phyloP scores from a whole-genome alignment of 441 rosid genomes.

The Adansonia gregorii region DNA sequence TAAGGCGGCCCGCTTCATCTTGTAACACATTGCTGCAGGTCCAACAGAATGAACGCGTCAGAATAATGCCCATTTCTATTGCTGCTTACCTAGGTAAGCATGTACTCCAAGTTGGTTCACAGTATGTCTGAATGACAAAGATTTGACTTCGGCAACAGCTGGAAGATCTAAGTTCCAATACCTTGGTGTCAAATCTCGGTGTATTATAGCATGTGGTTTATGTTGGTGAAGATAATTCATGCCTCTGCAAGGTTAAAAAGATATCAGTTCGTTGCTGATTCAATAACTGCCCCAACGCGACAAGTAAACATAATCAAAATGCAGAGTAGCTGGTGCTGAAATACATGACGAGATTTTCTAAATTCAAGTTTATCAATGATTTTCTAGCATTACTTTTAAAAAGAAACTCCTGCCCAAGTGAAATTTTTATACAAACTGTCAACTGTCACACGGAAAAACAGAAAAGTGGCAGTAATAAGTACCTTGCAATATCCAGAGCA shows the following conservation, averaged over 20 bases:
- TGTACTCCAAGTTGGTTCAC: slow-evolving; percentile 9
- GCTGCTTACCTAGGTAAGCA: slow-evolving; percentile 6
- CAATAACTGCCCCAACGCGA: not conserved
- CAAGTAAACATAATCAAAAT: not conserved
- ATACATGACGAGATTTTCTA: not conserved
- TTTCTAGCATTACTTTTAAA: not conserved
- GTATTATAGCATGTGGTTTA: slow-evolving; percentile 64
- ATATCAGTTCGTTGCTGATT: not conserved
- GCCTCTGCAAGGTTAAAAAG: slow-evolving; percentile 46
- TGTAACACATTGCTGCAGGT: slow-evolving; percentile 52
- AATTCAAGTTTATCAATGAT: not conserved
- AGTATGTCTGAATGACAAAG: not conserved
- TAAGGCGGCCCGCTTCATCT: slow-evolving; percentile 67
- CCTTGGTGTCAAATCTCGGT: slow-evolving; percentile 72
- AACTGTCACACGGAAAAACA: not conserved
- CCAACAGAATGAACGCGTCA: slow-evolving; percentile 5
- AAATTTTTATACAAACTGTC: not conserved
- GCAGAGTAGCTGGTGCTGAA: not conserved
- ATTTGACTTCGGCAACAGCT: slow-evolving; percentile 7
- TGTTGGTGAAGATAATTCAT: slow-evolving; percentile 75
- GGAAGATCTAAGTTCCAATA: slow-evolving; percentile 27
- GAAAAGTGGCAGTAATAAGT: slow-evolving; percentile 2
- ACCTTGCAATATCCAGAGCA: slow-evolving; percentile 76
- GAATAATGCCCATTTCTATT: not conserved
- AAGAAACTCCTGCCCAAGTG: not conserved